Evolutionary conservation across 1,284 basidiomycete genomes (phyloP).

Genomic region (Paramarasmius palmivorus): DNA sequence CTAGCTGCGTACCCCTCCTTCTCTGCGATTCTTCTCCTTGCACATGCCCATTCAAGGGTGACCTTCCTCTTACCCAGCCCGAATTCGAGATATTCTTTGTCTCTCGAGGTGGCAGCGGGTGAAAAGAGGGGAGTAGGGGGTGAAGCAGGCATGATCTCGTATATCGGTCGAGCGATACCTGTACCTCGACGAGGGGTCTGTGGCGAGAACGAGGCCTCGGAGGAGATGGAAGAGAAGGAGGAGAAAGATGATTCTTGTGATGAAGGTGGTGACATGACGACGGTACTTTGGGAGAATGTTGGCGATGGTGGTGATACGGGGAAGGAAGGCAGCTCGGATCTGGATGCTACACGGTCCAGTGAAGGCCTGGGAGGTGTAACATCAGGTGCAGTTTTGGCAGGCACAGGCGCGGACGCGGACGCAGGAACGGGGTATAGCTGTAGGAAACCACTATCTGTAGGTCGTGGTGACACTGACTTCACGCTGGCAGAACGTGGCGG

Average conservation of each 20-base stretch:
- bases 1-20: slow-evolving; percentile 27
- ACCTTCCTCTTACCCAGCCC: slow-evolving; percentile 38
- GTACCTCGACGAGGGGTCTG: not conserved
- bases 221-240: not conserved
- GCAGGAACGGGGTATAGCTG: slow-evolving; percentile 13
- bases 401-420: slow-evolving; percentile 24
- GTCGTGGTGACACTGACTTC: no score
- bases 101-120: slow-evolving; percentile 33
- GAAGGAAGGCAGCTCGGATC: slow-evolving; percentile 50
- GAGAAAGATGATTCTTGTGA: slow-evolving; percentile 19
- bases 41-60: slow-evolving; percentile 76
- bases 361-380: slow-evolving; percentile 34
- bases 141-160: slow-evolving; percentile 75
- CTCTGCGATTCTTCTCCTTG: slow-evolving; percentile 45
- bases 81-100: slow-evolving; percentile 52
- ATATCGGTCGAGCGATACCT: slow-evolving; percentile 38
- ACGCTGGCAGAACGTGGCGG: no score
- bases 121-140: slow-evolving; percentile 53
- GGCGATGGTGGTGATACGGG: slow-evolving; percentile 35
- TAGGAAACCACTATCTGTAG: no score
- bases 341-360: slow-evolving; percentile 61
- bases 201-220: not conserved
- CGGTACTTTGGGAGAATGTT: slow-evolving; percentile 32
- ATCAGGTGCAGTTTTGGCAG: slow-evolving; percentile 25
- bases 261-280: slow-evolving; percentile 22